Base-by-base conservation (phyloP, 2,329 filamentous ascomycete genomes). In the Dactylella cylindrospora region DNA sequence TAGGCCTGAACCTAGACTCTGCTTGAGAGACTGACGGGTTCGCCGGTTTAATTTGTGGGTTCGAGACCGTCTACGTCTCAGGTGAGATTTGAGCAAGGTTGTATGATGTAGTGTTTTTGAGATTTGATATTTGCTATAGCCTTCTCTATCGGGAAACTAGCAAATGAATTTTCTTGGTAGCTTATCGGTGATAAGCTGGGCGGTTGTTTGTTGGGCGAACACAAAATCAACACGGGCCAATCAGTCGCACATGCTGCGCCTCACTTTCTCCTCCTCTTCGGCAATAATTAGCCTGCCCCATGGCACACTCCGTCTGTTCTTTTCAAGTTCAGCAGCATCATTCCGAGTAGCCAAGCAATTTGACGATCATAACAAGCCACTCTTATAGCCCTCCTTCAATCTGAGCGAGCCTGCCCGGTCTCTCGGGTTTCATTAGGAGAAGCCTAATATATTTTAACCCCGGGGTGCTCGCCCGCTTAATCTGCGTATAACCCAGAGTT, bases 171-270 rank as follows among this genome's bases (percentile, higher is more conserved):
- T 54, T 40, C 41, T 20, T 3, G 13, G 45, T 60, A 33, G 54
- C 54, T 61, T 61, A 61, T 61, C 54, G 47, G 32, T 46, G 54
- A 61, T 61, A 61, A 61, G 54, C n/a, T n/a, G n/a, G n/a, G n/a
- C n/a, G n/a, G n/a, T n/a, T n/a, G n/a, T n/a, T n/a, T n/a, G n/a
- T n/a, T n/a, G n/a, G n/a, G n/a, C n/a, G n/a, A n/a, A n/a, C n/a
- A n/a, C n/a, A n/a, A n/a, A n/a, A 52, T 61, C 46, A 47, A 43
- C 20, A 35, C 25, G 28, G 12, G 22, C n/a, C 49, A 20, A 9
- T 25, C 19, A 49, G 36, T 35, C 28, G 29, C 31, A 49, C 31
- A 39, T n/a, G n/a, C 29, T 28, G 43, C 50, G 40, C 41, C 40
- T 26, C 51, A 40, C n/a, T n/a, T n/a, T n/a, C n/a, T n/a, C n/a